Evolutionary conservation across 306 rosid species (phyloP), one percentile per base, ranked within the genome.

Genomic region (Lathyrus sativus): DNA sequence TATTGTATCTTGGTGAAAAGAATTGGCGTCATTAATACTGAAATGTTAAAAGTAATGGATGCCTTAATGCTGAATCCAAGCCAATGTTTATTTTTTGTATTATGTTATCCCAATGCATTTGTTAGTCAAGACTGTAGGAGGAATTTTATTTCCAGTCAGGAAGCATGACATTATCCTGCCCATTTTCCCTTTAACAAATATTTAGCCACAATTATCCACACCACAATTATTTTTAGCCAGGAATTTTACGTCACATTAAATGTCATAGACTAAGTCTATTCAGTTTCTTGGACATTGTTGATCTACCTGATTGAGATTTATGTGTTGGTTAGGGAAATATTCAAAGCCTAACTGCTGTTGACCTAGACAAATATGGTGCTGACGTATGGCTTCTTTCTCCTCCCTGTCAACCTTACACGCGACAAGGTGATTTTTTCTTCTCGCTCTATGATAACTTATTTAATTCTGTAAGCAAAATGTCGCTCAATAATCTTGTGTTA

Each of bases 331-430:
- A 93, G 98, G 97, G 97, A 60, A 93, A 88, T 78, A 90, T 93
- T 68, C 96, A 90, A 79, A 80, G 85, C 76, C 78, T 93, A 74
- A 83, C 91, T 71, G 90, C 96, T 44, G 62, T 86, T 58, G 95
- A 93, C 81, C 82, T 93, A 38, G 91, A 88, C 83, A 68, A 81
- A 22, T 88, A 83, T 66, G 69, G 73, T 11, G 96, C 95, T 0
- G 83, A 85, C 13, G 96, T 83, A 13, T 90, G 99, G 97, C 96
- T 93, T 78, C 95, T 90, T 76, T 93, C 99, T 65, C 97, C 97
- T 78, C 99, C 99, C 39, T 93, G 99, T 81, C 99, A 93, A 80
- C 99, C 99, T 19, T 90, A 93, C 80, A 90, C 99, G 7, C 80
- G 99, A 80, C 99, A 93, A 84, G 96, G 99, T 86, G 72, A 72